phyloP scores from a whole-genome alignment of 208 protist genomes.

The Leishmania major region DNA sequence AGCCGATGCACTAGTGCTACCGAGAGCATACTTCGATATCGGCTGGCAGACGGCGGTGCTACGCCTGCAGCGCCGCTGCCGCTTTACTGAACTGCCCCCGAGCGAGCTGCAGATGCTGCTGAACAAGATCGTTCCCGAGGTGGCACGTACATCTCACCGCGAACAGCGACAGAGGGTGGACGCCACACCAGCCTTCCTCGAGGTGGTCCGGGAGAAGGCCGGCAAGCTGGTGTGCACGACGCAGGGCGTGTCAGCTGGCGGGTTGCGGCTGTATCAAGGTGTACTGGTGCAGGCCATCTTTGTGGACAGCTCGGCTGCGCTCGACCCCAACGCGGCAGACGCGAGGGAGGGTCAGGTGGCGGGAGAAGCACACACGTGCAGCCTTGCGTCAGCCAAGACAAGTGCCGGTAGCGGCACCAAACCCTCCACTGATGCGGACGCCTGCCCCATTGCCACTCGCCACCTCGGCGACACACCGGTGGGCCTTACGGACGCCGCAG shows the following conservation, averaged over 20 bases:
- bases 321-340: background rate
- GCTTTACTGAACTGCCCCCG: conserved; percentile 45
- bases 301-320: conserved; percentile 43
- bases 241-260: conserved; percentile 46
- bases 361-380: background rate
- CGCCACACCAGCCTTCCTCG: conserved; percentile 5
- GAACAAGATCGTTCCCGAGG: conserved; percentile 73
- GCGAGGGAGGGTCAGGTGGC: background rate
- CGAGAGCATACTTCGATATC: conserved; percentile 59
- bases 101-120: conserved; percentile 63
- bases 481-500: conserved; percentile 26
- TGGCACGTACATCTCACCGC: conserved; percentile 22
- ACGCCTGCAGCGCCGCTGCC: conserved; percentile 34
- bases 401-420: background rate
- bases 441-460: conserved; percentile 15
- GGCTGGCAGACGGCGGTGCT: conserved; percentile 75
- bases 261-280: conserved; percentile 78
- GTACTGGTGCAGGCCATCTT: conserved; percentile 67
- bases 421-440: background rate
- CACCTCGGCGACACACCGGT: conserved; percentile 32
- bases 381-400: background rate
- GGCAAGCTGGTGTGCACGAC: conserved; percentile 75
- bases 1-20: conserved; percentile 55
- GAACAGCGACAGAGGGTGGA: background rate
- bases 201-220: conserved; percentile 57